Evolutionary conservation across 768 basidiomycete genomes (phyloP).

Genomic region (Pisolithus tinctorius): DNA sequence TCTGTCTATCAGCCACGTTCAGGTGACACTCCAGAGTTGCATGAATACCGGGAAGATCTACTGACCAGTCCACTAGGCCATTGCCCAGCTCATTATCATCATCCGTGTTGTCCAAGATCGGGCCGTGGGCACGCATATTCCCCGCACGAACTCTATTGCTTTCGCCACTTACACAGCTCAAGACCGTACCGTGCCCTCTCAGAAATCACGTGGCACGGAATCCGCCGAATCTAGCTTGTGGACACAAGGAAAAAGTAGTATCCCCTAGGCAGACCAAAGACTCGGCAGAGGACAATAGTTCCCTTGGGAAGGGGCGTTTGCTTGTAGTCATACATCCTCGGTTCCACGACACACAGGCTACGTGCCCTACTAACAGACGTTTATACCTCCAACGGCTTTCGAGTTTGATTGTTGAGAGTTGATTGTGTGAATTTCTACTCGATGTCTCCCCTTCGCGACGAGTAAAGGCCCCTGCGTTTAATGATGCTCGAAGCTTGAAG

Average conservation of each 20-base stretch:
- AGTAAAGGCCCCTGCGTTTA: too few species aligned
- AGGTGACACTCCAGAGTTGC: conserved; percentile 13
- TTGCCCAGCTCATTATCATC: conserved; percentile 31
- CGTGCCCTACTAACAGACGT: too few species aligned
- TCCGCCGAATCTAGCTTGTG: neutral
- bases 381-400: too few species aligned
- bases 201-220: neutral
- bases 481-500: too few species aligned
- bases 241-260: neutral
- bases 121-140: conserved; percentile 7
- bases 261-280: too few species aligned
- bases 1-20: conserved; percentile 25
- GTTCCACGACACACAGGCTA: too few species aligned
- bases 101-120: conserved; percentile 28
- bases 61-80: conserved; percentile 16
- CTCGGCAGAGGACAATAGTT: too few species aligned
- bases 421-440: too few species aligned
- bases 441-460: too few species aligned
- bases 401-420: too few species aligned
- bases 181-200: neutral
- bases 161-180: conserved; percentile 1
- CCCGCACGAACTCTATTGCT: neutral
- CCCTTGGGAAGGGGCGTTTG: too few species aligned
- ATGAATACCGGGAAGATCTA: neutral
- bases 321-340: too few species aligned